Evolutionary conservation across 2,329 filamentous ascomycete genomes (phyloP), one percentile per base, ranked within the genome.

Genomic region (Fusarium equiseti): DNA sequence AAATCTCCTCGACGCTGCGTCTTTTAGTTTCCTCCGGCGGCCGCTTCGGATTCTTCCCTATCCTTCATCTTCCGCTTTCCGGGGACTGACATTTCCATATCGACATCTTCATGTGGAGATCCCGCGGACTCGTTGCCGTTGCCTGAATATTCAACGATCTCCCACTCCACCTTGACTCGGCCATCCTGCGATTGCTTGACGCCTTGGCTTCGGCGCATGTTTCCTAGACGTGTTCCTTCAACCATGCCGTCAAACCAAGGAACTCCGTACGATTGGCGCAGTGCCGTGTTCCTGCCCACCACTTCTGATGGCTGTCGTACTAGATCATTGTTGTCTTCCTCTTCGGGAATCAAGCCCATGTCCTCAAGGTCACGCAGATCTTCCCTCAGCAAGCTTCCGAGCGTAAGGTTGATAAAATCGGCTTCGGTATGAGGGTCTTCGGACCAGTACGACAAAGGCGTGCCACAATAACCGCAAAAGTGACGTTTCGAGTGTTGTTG

Each of bases 391-490:
- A 98, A 83, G 73, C 91, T 95, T 8, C 93, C 93, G n/a, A 97
- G 83, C 0, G 94, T 92, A 61, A 97, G 83, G 63, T 90, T 90
- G 81, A 98, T 94, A 77, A 88, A 95, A 10, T 94, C 89, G 15
- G 91, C 91, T 77, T 96, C 92, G 54, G 84, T 85, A 1, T 80
- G 82, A 0, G 92, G 91, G 26, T 88, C 81, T 79, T 97, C 94
- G 49, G 90, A 91, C 94, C 94, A 97, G 74, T 91, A 93, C 0
- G 91, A 91, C 57, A 98, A 83, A 15, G 92, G 92, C 0, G 94
- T 97, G 55, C 95, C 95, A 79, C 95, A 97, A 82, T 92, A 97
- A 26, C 95, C 95, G 81, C 95, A 98, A 80, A 98, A 98, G 72
- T 94, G 88, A 52, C 93, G 89, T 77, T 91, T 89, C 2, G 88